Conservation (phyloP, 2,329 filamentous ascomycete genomes). For the Epichloe amarillans region DNA sequence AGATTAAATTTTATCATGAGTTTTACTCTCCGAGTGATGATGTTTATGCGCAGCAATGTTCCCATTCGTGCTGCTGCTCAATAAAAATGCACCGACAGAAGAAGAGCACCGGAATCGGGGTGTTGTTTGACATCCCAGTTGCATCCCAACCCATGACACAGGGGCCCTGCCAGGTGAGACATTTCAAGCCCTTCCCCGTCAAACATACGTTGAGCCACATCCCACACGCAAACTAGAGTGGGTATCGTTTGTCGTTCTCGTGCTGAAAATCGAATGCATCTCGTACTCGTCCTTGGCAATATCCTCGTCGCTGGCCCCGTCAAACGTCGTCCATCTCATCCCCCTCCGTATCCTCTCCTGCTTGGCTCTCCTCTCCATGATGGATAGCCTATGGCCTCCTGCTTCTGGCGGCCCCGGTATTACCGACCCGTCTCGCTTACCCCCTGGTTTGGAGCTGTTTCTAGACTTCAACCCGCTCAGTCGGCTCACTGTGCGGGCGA, state of each 20-base stretch:
- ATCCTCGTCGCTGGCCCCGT: conserved; percentile 20
- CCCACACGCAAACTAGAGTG: neutral
- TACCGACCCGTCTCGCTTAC: neutral
- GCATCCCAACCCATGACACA: too few species aligned
- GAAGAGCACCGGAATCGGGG: too few species aligned
- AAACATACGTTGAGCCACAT: neutral
- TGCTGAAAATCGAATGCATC: neutral
- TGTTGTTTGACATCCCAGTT: too few species aligned
- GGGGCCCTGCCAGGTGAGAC: too few species aligned
- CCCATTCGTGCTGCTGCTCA: too few species aligned
- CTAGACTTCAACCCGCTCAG: conserved; percentile 21
- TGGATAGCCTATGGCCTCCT: neutral
- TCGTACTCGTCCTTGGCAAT: conserved; percentile 12
- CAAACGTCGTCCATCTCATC: conserved; percentile 6
- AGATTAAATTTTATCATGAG: too few species aligned
- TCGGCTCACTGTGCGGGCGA: neutral
- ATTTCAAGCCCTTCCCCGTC: neutral
- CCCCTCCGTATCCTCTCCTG: conserved; percentile 9
- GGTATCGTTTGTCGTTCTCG: neutral
- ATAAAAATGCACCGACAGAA: too few species aligned
- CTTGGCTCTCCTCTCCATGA: conserved; percentile 6
- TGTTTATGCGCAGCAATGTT: too few species aligned
- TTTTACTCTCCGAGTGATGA: too few species aligned
- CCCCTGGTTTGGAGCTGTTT: neutral
- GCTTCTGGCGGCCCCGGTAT: neutral